These are phyloP conservation scores for Sorghum bicolor DNA, from an alignment of 176 grass and related monocot species.

Conservation along the genomic window Sorghum_bicolor_NCBIv3 NC_012872.2:309501-310000, in stretches of 20 bases:
- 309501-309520: too few relatives aligned
- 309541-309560: conserved; percentile 56
- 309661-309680: conserved; percentile 61
- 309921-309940: conserved; percentile 5
- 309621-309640: not conserved
- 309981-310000: too few relatives aligned
- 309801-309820: conserved; percentile 96
- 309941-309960: not conserved
- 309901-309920: conserved; percentile 72
- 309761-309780: not conserved
- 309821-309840: conserved; percentile 93
- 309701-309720: not conserved
- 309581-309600: conserved; percentile 57
- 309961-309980: not conserved
- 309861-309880: conserved; percentile 74
- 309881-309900: conserved; percentile 73
- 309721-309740: too few relatives aligned
- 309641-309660: conserved; percentile 40
- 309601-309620: conserved; percentile 16
- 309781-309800: conserved; percentile 77
- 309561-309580: conserved; percentile 47
- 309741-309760: too few relatives aligned
- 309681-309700: conserved; percentile 45
- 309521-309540: too few relatives aligned
- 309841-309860: conserved; percentile 87